Base-by-base conservation (phyloP, 441 rosid species). In the Brassica hybrid region DNA sequence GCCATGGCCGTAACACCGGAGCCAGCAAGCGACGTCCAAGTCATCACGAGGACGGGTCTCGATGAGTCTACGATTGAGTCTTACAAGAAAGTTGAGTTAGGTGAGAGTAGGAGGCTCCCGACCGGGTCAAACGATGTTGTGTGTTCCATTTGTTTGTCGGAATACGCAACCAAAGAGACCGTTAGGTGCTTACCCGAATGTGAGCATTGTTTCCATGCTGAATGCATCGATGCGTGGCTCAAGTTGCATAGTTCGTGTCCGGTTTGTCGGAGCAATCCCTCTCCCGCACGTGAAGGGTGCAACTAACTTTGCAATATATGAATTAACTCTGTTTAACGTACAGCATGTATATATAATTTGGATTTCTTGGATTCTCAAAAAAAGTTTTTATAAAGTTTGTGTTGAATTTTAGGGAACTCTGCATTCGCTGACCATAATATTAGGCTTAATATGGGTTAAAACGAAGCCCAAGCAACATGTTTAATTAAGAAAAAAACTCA, bases 211-310 rank as follows among this genome's bases (percentile, higher is more conserved):
- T 94, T 92, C 88, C 97, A 92, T 68, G 83, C 85, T 0, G 89
- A 86, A 6, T 92, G 98, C 69, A 83, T 94, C 0, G 97, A 92
- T 57, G 88, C 82, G 43, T 92, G 98, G 97, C 92, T 94, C 36
- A 79, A 84, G 68, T 57, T 85, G 84, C 90, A 90, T 63, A 56
- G 73, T 16, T 84, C 86, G 3, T 91, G 97, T 43, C 97, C 97
- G 0, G 80, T 94, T 82, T 91, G 97, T 83, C 70, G 95, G 67
- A 89, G 85, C 67, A 80, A 83, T 3, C 90, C 96, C 1, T 79
- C 89, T 11, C 77, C 73, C 2, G 41, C 48, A n/a, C 76, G 56
- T 52, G 59, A 71, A 76, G 14, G 41, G 18, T 68, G 18, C 10
- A 76, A 17, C 74, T 76, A 69, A 69, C 41, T 61, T 61, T 63